Base-by-base conservation (phyloP, 768 basidiomycete genomes). In the Lentinula guzmanii region DNA sequence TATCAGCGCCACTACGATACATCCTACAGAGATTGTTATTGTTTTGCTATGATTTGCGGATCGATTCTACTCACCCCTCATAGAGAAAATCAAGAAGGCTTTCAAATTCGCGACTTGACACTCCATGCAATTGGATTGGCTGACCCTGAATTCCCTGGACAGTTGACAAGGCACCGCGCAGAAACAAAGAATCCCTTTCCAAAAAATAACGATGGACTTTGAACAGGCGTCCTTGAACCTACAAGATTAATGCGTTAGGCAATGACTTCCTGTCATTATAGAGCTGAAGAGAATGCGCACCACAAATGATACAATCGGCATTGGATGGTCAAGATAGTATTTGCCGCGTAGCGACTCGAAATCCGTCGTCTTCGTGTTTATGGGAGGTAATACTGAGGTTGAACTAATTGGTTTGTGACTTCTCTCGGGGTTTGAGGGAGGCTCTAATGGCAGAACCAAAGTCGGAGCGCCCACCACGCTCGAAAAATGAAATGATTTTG, bases 181-280 rank as follows among this genome's bases (percentile, higher is more conserved):
- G 34, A 45, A 59, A 50, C 15, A 37, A 8, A n/a, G 58, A 59
- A 35, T 59, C 58, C 6, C 58, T 21, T 37, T 59, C 58, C 3
- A 59, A 45, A 33, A 59, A 59, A 33, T 59, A 50, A 37, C 58
- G 58, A 48, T 48, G 58, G 8, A 59, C 58, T 37, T 51, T 59
- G 46, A 35, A 59, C 16, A 59, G 42, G 31, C 42, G 46, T 18
- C 58, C 58, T 35, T 59, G 45, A 39, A 59, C 46, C 58, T 58
- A 8, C 13, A 13, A 39, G 13, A 39, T 39, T 55, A 7, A 55
- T n/a, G 21, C 16, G 4, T 24, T 4, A 18, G 18, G 15, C n/a
- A 7, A 11, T 11, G 8, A 39, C 18, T 53, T 16, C 33, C 1
- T 34, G 31, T 21, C 24, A 37, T 11, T 13, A 11, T 13, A 3